Base-by-base conservation (phyloP, 108 stramenopile genomes). In the Nitzschia sp. region DNA sequence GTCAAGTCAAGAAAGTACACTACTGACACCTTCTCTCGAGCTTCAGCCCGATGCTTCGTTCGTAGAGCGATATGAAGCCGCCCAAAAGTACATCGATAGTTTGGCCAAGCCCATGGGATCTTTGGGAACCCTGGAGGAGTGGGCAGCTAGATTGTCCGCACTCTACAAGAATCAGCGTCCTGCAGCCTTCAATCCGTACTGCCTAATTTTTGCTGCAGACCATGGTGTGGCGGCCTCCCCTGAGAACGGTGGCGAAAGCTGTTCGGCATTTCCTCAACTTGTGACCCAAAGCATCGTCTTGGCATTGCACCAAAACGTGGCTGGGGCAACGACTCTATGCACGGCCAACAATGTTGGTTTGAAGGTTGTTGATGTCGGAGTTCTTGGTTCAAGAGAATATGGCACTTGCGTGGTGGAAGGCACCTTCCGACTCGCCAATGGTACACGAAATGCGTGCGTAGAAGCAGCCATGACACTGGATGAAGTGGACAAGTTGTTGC, bases 61-160 rank as follows among this genome's bases (percentile, higher is more conserved):
- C 29, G 29, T 34, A 38, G 65, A 68, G 29, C 55, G 85, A 52
- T 77, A 84, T 72, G 20, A 88, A 22, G 80, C 80, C 24, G 83
- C 73, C 11, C 80, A 65, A 6, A 52, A 10, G 0, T 87, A 89
- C 46, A 17, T 93, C 3, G 92, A 90, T 52, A 53, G 65, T 0
- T 59, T 90, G 21, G 92, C 92, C 60, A 93, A 93, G 63, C 92
- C 92, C 25, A 71, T 83, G 19, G 92, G 92, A 2, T 86, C 86
- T 0, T 67, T 93, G 6, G 92, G 92, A 10, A 70, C 78, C 7
- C 51, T 93, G 12, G 92, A 93, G 73, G 86, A 81, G 12, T 87
- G 83, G 81, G 87, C 79, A 0, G 85, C 86, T 37, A 69, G 85
- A 8, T 40, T 93, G 9, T 75, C 80, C 14, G 73, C 79, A 5